Evolutionary conservation across 208 protist species (phyloP).

Genomic region (Blechomonas ayalai): DNA sequence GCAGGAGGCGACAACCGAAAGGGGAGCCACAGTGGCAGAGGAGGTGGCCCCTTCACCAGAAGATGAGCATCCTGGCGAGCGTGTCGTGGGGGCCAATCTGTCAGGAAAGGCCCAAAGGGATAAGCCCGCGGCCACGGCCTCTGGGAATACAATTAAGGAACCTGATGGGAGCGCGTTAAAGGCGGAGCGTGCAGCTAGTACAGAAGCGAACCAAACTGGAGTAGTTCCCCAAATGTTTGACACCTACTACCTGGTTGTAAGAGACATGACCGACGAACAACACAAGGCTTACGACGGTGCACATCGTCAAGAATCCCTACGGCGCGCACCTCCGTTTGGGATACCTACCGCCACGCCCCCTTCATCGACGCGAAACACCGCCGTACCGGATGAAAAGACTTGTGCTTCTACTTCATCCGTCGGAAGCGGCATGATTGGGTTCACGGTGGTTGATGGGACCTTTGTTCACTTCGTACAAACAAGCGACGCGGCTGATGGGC

Average conservation of each 20-base stretch:
- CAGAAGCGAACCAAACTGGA: too few relatives aligned
- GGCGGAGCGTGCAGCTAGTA: too few relatives aligned
- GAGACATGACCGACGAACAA: conserved; percentile 30
- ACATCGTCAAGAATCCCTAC: conserved; percentile 4
- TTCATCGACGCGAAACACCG: too few relatives aligned
- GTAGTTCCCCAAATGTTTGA: conserved; percentile 24
- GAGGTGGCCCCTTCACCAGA: too few relatives aligned
- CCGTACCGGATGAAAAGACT: too few relatives aligned
- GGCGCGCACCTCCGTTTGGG: background rate
- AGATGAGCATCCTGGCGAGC: too few relatives aligned
- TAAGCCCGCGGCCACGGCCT: too few relatives aligned
- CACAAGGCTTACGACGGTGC: conserved; percentile 18
- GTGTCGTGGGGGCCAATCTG: too few relatives aligned
- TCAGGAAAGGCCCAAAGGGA: too few relatives aligned
- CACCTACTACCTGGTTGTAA: conserved; percentile 50
- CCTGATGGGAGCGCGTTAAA: too few relatives aligned
- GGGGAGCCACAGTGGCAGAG: background rate
- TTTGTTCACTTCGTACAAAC: conserved; percentile 44
- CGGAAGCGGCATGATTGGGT: conserved; percentile 18
- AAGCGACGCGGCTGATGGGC: background rate
- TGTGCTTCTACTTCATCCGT: too few relatives aligned
- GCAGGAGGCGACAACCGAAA: background rate
- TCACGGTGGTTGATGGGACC: conserved; percentile 38
- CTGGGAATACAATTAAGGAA: too few relatives aligned
- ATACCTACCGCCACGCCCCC: background rate